A percentile compares a stretch with the other conserved stretches of the same genome.
Evolutionary conservation across 208 protist species (phyloP).

Genomic region (Trypanosoma brucei): DNA sequence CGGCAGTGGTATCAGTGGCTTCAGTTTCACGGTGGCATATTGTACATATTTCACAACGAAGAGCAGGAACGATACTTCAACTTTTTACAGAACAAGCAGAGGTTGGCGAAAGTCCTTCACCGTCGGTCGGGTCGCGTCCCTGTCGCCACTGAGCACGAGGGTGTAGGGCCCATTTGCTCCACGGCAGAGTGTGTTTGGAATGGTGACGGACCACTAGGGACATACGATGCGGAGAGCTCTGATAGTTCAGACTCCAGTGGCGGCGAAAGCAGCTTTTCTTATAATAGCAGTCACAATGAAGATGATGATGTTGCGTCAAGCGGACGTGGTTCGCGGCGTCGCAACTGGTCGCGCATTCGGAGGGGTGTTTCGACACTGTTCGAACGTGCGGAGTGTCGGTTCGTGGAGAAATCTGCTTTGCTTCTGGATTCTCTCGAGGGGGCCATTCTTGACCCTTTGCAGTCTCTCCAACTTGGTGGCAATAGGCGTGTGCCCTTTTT

Average conservation of each 20-base stretch:
- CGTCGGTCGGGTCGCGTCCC: not conserved
- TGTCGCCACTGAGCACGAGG: not conserved
- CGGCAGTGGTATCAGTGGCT: conserved; percentile 79
- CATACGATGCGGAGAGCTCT: not conserved
- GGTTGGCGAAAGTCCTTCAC: not conserved
- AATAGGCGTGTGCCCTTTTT: conserved; percentile 36
- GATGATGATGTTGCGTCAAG: not conserved
- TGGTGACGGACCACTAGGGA: not conserved
- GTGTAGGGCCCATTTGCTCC: not conserved
- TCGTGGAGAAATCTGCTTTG: conserved; percentile 12
- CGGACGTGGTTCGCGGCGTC: not conserved
- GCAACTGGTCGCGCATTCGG: not conserved
- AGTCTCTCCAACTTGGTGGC: conserved; percentile 12
- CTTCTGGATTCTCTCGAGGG: conserved; percentile 28
- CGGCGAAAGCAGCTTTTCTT: not conserved
- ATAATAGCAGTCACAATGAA: not conserved
- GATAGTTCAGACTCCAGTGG: not conserved
- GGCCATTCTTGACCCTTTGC: conserved; percentile 20
- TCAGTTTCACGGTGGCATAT: conserved; percentile 61
- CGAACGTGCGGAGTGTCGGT: conserved; percentile 11
- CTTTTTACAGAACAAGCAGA: conserved; percentile 34
- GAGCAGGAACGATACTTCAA: conserved; percentile 61
- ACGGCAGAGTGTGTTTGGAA: not conserved
- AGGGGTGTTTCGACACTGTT: conserved; percentile 6
- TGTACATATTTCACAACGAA: conserved; percentile 80